Evolutionary conservation across 2,329 filamentous ascomycete genomes (phyloP), one percentile per base, ranked within the genome.

Genomic region (Colletotrichum cereale): DNA sequence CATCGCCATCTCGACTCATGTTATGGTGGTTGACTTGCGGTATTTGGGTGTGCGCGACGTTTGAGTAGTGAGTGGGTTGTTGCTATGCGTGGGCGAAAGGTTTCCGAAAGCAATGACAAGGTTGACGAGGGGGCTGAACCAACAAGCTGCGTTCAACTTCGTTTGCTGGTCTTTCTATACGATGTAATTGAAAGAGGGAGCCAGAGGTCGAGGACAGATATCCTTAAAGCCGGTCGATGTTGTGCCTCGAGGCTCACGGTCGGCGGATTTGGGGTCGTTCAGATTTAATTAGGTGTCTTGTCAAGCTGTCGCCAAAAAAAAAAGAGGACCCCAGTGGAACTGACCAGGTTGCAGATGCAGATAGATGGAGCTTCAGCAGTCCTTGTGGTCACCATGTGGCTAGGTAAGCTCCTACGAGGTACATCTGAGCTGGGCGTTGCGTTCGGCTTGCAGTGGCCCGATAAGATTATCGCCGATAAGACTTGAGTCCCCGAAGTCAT

Each of bases 291-390:
- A 62, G 50, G 64, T 67, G 68, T 71, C 57, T 67, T 62, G 64
- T 61, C 61, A 61, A 63, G 57, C 29, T 67, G 58, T 69, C 47
- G 65, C 68, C 58, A 64, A 50, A 64, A 69, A 48, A 60, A 47
- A 47, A 44, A 47, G 24, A 44, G 56, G 21, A 55, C 48, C 50
- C 65, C 58, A 24, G 65, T 31, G 62, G 52, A 72, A 72, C 63
- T 72, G 69, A 72, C 69, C 69, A 72, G 69, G 65, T 72, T 72
- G 69, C 69, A 72, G 58, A 61, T 56, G 47, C 69, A 55, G 66
- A 61, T 66, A 55, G 66, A 61, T 66, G 38, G 55, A 70, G 67
- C 47, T 66, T 29, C n/a, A 44, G 24, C 36, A 47, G 42, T 24
- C 26, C 31, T 18, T 61, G 42, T 29, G 38, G 56, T 31, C 18